Conservation (phyloP, 257 asterid species). For the Solanum chilense region DNA sequence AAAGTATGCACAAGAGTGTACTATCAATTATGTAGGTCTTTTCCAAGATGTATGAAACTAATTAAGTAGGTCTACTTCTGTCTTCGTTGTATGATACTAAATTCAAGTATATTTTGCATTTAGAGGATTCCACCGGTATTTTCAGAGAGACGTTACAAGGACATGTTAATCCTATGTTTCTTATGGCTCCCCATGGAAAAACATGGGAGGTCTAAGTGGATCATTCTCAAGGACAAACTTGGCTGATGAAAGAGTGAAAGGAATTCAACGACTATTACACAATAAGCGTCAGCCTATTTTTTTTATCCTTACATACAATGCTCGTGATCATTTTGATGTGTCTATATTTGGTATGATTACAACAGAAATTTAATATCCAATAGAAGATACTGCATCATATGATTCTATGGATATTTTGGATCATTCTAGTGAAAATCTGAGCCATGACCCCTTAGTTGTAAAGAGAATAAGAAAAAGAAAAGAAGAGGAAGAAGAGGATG, state of each 20-base stretch:
- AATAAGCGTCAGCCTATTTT: background rate
- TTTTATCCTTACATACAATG: background rate
- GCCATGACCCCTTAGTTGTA: background rate
- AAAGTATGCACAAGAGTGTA: background rate
- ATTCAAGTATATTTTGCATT: background rate
- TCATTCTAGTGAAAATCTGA: background rate
- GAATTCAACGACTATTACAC: background rate
- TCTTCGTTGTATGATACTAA: background rate
- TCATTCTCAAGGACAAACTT: background rate
- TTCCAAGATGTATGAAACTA: background rate
- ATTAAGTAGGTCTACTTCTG: background rate
- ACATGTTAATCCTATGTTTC: background rate
- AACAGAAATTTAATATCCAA: background rate
- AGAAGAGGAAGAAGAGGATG: background rate
- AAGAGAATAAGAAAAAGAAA: background rate
- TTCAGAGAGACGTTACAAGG: background rate
- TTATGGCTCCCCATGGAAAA: background rate
- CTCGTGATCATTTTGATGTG: background rate
- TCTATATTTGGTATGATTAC: background rate
- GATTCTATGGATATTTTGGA: background rate
- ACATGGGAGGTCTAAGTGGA: background rate
- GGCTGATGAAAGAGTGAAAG: background rate
- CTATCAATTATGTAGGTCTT: background rate
- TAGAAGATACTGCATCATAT: background rate
- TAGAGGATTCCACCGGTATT: background rate